phyloP scores from a whole-genome alignment of 2,329 filamentous ascomycete genomes.

The Colletotrichum liaoningense region DNA sequence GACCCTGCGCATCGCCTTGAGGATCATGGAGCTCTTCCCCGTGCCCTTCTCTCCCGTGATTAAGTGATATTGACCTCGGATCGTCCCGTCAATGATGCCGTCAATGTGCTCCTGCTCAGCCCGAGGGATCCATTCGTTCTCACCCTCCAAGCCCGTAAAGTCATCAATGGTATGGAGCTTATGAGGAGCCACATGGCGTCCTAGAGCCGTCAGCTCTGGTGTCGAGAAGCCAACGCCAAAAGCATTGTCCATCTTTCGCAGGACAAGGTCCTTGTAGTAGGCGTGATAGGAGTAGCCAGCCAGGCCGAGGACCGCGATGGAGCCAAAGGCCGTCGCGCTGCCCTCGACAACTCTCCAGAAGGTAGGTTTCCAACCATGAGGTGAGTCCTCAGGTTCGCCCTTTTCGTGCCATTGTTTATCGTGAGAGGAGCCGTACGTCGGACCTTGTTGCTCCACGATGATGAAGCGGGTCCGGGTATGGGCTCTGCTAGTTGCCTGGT shows the following conservation, averaged over 20 bases:
- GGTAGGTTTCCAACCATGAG: slow-evolving; percentile 1
- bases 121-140: slow-evolving; percentile 64
- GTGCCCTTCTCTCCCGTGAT: slow-evolving; percentile 78
- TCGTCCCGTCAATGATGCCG: slow-evolving; percentile 68
- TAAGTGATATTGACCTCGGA: slow-evolving; percentile 73
- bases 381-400: neutral
- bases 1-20: slow-evolving; percentile 76
- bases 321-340: slow-evolving; percentile 43
- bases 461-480: neutral
- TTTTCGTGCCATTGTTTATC: neutral
- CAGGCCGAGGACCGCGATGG: slow-evolving; percentile 41
- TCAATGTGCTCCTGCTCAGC: slow-evolving; percentile 73
- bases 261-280: slow-evolving; percentile 74
- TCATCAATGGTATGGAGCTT: slow-evolving; percentile 19
- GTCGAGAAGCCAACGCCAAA: slow-evolving; percentile 77
- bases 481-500: neutral
- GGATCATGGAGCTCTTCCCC: slow-evolving; percentile 78
- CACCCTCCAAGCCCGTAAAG: slow-evolving; percentile 38
- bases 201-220: slow-evolving; percentile 66
- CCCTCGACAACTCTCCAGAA: slow-evolving; percentile 43
- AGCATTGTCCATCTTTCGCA: slow-evolving; percentile 79
- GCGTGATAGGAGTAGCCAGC: slow-evolving; percentile 48
- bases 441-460: neutral
- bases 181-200: slow-evolving; percentile 47
- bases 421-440: neutral